Evolutionary conservation across 192 early-diverging fungal genomes (phyloP).

Genomic region (Bifiguratus adelaidae): DNA sequence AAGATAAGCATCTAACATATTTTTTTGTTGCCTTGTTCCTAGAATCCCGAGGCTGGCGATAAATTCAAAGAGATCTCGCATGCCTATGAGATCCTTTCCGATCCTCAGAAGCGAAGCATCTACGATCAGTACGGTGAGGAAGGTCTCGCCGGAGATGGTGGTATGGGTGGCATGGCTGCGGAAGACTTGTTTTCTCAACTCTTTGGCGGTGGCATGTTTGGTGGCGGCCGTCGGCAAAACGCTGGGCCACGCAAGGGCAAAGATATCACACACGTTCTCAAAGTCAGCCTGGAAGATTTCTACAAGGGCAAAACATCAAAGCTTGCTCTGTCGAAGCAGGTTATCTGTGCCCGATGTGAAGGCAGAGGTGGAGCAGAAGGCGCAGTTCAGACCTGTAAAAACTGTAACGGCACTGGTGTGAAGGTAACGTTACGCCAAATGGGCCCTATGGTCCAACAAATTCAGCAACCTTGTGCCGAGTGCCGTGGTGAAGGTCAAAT

Average conservation of each 20-base stretch:
- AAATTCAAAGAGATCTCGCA: constrained; percentile 98
- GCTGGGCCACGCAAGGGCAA: constrained; percentile 90
- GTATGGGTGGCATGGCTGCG: constrained; percentile 60
- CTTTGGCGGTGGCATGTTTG: constrained; percentile 83
- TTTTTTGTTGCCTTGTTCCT: background rate
- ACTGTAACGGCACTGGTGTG: constrained; percentile 86
- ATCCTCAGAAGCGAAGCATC: constrained; percentile 77
- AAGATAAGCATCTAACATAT: no score
- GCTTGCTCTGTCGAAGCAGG: constrained; percentile 91
- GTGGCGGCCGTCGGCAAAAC: constrained; percentile 52
- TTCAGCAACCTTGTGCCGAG: constrained; percentile 90
- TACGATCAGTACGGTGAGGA: constrained; percentile 97
- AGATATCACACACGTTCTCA: constrained; percentile 83
- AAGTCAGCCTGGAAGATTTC: constrained; percentile 79
- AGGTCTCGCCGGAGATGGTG: constrained; percentile 69
- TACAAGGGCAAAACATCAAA: constrained; percentile 88
- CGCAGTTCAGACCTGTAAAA: constrained; percentile 70
- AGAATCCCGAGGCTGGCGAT: constrained; percentile 84
- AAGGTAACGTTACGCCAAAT: constrained; percentile 86
- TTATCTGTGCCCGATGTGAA: constrained; percentile 85
- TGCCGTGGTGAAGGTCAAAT: constrained; percentile 89
- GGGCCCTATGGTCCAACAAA: constrained; percentile 99
- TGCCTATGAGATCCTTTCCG: constrained; percentile 94
- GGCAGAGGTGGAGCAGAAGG: constrained; percentile 96
- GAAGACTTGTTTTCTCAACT: constrained; percentile 96